Base-by-base conservation (phyloP, 2,329 filamentous ascomycete genomes). In the Hypoxylon sp. region DNA sequence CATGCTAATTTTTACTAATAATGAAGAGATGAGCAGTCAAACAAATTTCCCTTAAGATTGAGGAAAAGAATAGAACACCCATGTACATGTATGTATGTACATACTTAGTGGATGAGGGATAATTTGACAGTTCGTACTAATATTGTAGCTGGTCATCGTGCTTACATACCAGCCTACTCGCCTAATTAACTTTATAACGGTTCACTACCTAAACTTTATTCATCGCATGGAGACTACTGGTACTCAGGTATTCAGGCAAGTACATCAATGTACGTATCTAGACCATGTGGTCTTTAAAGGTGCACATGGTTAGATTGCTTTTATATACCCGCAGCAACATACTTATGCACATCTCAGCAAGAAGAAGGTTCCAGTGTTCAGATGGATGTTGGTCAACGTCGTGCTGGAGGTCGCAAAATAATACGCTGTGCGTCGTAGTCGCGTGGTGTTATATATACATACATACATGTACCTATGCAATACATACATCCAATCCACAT, bases 391-490 rank as follows among this genome's bases (percentile, higher is more conserved):
- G 31, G 47, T 33, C 42, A 35, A 31, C 42, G 55, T 35, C 46
- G 19, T 60, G 56, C 35, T 42, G 56, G 51, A 61, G 26, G 63
- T 56, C 29, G 53, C 31, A 65, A 39, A 65, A 37, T 50, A 65
- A 46, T 35, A 57, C 35, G 44, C 44, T 46, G 63, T 54, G 44
- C 33, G 51, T 65, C 47, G 35, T 52, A 58, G 55, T 64, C 58
- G 59, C 58, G 58, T 63, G 64, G 52, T 67, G 19, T 54, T 62
- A 46, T 46, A 58, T 42, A 58, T 22, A n/a, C n/a, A n/a, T n/a
- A n/a, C n/a, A n/a, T n/a, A n/a, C n/a, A n/a, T n/a, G n/a, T n/a
- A n/a, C n/a, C n/a, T n/a, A 22, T 35, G 29, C 31, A 46, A 39
- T 42, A 59, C 42, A n/a, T 59, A 17, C 46, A 39, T 13, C 42